These are phyloP conservation scores for Neonectria coccinea DNA, from an alignment of 2,329 filamentous ascomycete genomes.

Conservation along the genomic window DNA sequence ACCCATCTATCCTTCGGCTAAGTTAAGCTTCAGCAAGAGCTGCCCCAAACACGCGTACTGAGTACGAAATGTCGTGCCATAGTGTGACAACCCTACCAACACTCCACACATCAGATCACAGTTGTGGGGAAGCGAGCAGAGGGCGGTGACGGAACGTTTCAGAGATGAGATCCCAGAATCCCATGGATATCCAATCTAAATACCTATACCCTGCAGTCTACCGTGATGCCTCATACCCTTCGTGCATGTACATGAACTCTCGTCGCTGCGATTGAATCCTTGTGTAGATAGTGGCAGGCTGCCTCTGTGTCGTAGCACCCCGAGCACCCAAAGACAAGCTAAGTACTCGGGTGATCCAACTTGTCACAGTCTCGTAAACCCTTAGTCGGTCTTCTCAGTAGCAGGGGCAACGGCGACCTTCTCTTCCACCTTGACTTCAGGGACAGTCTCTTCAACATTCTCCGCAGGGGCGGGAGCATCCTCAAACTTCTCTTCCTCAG, in stretches of 20 bases:
- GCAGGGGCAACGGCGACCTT: neutral
- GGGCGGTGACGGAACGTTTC: neutral
- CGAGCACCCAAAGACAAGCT: neutral
- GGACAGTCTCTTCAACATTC: neutral
- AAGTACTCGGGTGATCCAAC: neutral
- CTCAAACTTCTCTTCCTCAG: conserved; percentile 9
- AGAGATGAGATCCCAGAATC: neutral
- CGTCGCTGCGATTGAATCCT: conserved; percentile 1
- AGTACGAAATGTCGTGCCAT: neutral
- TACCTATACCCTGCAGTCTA: conserved; percentile 6
- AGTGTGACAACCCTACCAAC: neutral
- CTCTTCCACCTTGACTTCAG: conserved; percentile 5
- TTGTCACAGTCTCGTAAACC: neutral
- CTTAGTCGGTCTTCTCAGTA: conserved; percentile 12
- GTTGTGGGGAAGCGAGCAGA: neutral
- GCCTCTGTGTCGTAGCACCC: neutral
- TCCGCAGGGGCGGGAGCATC: neutral
- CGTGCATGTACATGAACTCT: conserved; percentile 5
- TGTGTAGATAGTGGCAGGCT: conserved; percentile 2
- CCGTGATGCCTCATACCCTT: neutral
- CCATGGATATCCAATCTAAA: conserved; percentile 16
- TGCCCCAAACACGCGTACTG: neutral
- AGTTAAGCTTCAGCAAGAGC: neutral
- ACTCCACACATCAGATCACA: neutral
- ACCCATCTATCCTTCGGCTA: too few relatives aligned